A percentile compares a stretch with the other conserved stretches of the same genome.
Evolutionary conservation across 1,139 yeast genomes (phyloP).

Genomic region (Fermentozyma sake): DNA sequence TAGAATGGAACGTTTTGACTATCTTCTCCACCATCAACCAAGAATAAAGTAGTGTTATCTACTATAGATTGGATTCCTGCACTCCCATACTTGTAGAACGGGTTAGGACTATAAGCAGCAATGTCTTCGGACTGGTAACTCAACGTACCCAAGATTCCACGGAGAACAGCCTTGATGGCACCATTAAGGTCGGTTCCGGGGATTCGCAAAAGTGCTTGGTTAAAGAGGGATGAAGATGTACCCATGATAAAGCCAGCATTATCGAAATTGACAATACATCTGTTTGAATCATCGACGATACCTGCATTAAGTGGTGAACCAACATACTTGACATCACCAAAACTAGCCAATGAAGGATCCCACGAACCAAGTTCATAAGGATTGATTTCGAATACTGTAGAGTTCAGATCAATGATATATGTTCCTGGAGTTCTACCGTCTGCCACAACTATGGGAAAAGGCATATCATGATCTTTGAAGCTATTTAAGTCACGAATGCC

Average conservation of each 20-base stretch:
- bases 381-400: constrained; percentile 38
- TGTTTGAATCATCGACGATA: constrained; percentile 12
- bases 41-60: constrained; percentile 42
- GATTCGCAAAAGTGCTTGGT: constrained; percentile 26
- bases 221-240: constrained; percentile 69
- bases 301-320: constrained; percentile 33
- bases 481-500: constrained; percentile 23
- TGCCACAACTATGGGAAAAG: constrained; percentile 39
- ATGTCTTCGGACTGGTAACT: constrained; percentile 30
- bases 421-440: constrained; percentile 38
- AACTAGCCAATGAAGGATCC: constrained; percentile 36
- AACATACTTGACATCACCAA: constrained; percentile 28
- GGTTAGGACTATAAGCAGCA: constrained; percentile 40
- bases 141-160: constrained; percentile 21
- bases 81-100: constrained; percentile 22
- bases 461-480: constrained; percentile 34
- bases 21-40: constrained; percentile 93
- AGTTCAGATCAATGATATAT: constrained; percentile 29
- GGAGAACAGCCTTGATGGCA: constrained; percentile 23
- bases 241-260: constrained; percentile 72
- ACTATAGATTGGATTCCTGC: constrained; percentile 19
- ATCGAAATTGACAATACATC: constrained; percentile 59
- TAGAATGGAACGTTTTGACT: constrained; percentile 71
- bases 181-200: constrained; percentile 15
- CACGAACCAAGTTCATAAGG: constrained; percentile 45